Conservation (phyloP, 805 yeast genomes). For the Pichia thaimueangensis region DNA sequence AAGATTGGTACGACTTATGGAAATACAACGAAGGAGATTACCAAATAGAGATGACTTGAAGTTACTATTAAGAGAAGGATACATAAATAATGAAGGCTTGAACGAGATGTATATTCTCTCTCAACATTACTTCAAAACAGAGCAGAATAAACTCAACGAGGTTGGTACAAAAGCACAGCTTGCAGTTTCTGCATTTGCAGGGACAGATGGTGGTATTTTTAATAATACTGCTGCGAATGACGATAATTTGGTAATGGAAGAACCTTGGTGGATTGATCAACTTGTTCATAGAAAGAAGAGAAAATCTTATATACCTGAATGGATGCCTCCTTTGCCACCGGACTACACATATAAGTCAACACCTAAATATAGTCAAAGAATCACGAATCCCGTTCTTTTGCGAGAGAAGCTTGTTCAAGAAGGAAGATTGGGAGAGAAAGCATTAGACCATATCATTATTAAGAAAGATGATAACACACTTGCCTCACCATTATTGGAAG, state of each 20-base stretch:
- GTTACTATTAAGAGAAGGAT: constrained; percentile 38
- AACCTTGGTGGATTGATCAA: constrained; percentile 14
- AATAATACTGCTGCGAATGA: constrained; percentile 11
- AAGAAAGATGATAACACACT: constrained; percentile 2
- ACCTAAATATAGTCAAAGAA: constrained; percentile 54
- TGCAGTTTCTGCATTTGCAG: neutral
- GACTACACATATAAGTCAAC: constrained; percentile 86
- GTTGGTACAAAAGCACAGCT: constrained; percentile 11
- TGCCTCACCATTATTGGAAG: constrained; percentile 3
- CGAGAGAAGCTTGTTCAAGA: constrained; percentile 73
- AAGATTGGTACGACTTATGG: constrained; percentile 44
- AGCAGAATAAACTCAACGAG: neutral
- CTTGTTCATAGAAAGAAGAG: constrained; percentile 16
- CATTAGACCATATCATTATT: constrained; percentile 51
- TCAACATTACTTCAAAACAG: constrained; percentile 17
- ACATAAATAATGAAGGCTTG: constrained; percentile 35
- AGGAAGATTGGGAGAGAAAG: constrained; percentile 72
- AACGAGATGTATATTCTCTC: constrained; percentile 23
- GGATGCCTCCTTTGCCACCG: constrained; percentile 88
- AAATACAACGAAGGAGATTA: constrained; percentile 52
- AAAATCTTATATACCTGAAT: constrained; percentile 51
- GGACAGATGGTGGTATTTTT: neutral
- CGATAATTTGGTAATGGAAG: neutral
- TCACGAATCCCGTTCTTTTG: constrained; percentile 65
- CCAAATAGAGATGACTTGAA: constrained; percentile 48